Conservation (phyloP, 306 rosid genomes). For the Vigna nakashimae region DNA sequence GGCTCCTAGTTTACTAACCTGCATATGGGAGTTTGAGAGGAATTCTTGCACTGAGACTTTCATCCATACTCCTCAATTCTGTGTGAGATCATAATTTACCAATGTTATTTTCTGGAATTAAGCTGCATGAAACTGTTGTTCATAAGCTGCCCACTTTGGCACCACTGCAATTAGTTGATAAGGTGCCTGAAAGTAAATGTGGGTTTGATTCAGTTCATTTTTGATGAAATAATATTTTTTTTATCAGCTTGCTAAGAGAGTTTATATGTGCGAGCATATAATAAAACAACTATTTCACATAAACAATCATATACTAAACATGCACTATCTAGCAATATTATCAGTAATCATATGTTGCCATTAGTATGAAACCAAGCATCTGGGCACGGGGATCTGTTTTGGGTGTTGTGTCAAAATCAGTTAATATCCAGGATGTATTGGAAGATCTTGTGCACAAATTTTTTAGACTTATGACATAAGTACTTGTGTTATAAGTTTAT, state of each 20-base stretch:
- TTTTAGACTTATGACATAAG: not conserved
- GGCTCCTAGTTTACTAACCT: not conserved
- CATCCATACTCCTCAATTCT: conserved; percentile 5
- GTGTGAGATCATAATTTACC: conserved; percentile 13
- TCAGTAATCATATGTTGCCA: not conserved
- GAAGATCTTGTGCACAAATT: not conserved
- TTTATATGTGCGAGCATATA: not conserved
- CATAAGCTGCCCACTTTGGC: not conserved
- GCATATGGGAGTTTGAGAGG: not conserved
- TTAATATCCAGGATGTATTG: not conserved
- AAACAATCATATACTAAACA: not conserved
- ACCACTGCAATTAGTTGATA: not conserved
- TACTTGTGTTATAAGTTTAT: not conserved
- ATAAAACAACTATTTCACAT: not conserved
- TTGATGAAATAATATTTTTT: not conserved
- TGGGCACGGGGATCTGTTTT: not conserved
- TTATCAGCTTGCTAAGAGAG: not conserved
- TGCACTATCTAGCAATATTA: not conserved
- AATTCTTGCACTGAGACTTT: conserved; percentile 11
- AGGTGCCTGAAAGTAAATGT: conserved; percentile 7
- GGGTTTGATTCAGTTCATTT: not conserved
- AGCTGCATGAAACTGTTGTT: too few species aligned
- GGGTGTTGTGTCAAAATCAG: not conserved
- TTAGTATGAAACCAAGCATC: not conserved
- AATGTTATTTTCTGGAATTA: conserved; percentile 13